Evolutionary conservation across 2,329 filamentous ascomycete species (phyloP).

Genomic region (Penicillium sclerotigenum): DNA sequence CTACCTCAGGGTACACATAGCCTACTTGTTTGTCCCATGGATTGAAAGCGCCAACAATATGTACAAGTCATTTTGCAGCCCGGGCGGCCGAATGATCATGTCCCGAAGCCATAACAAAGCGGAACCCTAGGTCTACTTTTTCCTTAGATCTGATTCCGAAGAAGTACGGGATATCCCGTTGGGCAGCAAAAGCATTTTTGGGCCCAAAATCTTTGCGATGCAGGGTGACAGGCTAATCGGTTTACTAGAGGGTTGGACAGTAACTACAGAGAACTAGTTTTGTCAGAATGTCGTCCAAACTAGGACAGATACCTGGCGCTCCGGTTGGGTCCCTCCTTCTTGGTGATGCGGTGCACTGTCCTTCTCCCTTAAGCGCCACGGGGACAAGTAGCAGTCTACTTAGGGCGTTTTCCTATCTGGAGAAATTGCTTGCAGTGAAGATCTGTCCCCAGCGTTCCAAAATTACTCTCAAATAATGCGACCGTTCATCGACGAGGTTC

Average conservation of each 20-base stretch:
- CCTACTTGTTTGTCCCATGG: conserved; percentile 30
- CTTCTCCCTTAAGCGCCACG: conserved; percentile 34
- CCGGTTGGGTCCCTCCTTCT: conserved; percentile 35
- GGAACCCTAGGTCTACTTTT: conserved; percentile 24
- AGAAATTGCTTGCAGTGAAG: conserved; percentile 34
- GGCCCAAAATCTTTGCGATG: conserved; percentile 31
- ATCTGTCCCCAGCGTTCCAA: conserved; percentile 19
- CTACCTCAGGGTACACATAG: conserved; percentile 22
- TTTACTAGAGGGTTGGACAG: conserved; percentile 41
- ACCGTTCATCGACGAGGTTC: conserved; percentile 24
- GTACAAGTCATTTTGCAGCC: conserved; percentile 14
- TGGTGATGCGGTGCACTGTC: conserved; percentile 42
- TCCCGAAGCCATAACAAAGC: conserved; percentile 21
- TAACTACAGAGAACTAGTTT: conserved; percentile 46
- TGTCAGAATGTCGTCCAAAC: conserved; percentile 40
- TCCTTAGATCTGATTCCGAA: conserved; percentile 10
- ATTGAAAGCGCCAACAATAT: conserved; percentile 20
- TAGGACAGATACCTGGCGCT: conserved; percentile 29
- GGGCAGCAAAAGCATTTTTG: conserved; percentile 30
- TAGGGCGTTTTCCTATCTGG: conserved; percentile 56
- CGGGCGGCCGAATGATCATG: conserved; percentile 24
- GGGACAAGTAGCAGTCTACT: conserved; percentile 37
- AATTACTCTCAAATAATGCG: conserved; percentile 24
- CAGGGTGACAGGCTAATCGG: conserved; percentile 39
- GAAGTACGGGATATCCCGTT: conserved; percentile 14